Conservation (phyloP, 768 basidiomycete genomes). For the Rubroboletus satanas region DNA sequence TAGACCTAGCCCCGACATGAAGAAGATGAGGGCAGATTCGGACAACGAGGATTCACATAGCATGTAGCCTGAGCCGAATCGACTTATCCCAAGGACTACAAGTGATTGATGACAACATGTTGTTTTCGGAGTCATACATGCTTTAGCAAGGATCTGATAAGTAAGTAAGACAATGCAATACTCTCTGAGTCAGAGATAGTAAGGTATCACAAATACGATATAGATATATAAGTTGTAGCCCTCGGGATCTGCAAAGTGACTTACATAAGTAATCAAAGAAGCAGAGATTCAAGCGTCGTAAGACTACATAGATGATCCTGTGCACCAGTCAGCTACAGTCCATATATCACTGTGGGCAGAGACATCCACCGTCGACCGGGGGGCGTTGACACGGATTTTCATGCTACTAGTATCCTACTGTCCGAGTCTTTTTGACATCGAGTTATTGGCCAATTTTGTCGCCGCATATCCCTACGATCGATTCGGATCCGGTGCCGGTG, state of each 20-base stretch:
- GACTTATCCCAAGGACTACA: background rate
- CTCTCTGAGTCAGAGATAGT: background rate
- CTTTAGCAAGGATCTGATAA: background rate
- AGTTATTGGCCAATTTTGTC: background rate
- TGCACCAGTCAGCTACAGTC: background rate
- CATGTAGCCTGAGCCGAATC: background rate
- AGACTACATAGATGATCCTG: background rate
- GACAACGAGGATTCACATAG: conserved; percentile 1
- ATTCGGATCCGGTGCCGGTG: too few relatives aligned
- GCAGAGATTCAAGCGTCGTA: background rate
- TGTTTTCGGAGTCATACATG: background rate
- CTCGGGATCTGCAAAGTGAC: background rate
- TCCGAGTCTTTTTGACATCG: background rate
- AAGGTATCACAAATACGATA: background rate
- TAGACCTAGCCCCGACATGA: conserved; percentile 2
- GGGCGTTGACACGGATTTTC: background rate
- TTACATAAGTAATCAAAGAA: background rate
- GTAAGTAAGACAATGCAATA: background rate
- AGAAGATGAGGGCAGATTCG: conserved; percentile 18
- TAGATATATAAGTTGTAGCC: background rate
- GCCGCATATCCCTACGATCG: background rate
- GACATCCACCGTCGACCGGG: background rate
- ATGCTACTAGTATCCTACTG: background rate
- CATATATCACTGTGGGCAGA: background rate
- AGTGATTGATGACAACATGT: background rate